Base-by-base conservation (phyloP, 371 early-diverging fungal genomes). In the Neoconidiobolus thromboides region DNA sequence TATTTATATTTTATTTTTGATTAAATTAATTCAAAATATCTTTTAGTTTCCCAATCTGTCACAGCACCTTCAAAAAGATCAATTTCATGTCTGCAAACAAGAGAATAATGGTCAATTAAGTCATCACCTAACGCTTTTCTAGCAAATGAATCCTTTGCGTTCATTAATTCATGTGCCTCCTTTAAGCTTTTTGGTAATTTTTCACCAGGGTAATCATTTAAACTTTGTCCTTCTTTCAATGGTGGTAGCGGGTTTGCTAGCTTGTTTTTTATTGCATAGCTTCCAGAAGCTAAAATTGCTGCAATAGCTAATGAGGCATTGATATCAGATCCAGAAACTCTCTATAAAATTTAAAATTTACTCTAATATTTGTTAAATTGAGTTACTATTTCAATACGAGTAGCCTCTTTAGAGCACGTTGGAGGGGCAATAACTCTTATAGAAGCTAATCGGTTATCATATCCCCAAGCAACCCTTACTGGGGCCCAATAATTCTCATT, bases 401-500 rank as follows among this genome's bases (percentile, higher is more conserved):
- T 80, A 1, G 82, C 74, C 50, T 67, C 70, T 10, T 77, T 64
- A 9, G 82, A 76, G 56, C 81, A 74, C 2, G 78, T 71, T 9
- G 87, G 87, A 2, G 87, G 86, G 0, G 76, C 74, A 60, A 91
- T 88, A 53, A 86, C 71, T 40, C 91, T 80, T 43, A 91, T 74
- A 10, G 82, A 81, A 4, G 85, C 74, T n/a, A 75, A 74, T 36
- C 91, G 77, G 58, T 82, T 82, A 62, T 88, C 88, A 53, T 81
- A 66, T 7, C 91, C 89, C 68, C 88, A 91, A 1, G 83, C 81
- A 38, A 86, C 80, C 12, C 74, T 83, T 1, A 86, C 77, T n/a
- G 91, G 89, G 10, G 91, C 86, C 87, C 88, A 91, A 65, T 78
- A 85, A 63, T 82, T 84, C 62, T 78, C 85, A n/a, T 81, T 81